Evolutionary conservation across 2,329 filamentous ascomycete genomes (phyloP), one percentile per base, ranked within the genome.

Genomic region (Aspergillus uvarum): DNA sequence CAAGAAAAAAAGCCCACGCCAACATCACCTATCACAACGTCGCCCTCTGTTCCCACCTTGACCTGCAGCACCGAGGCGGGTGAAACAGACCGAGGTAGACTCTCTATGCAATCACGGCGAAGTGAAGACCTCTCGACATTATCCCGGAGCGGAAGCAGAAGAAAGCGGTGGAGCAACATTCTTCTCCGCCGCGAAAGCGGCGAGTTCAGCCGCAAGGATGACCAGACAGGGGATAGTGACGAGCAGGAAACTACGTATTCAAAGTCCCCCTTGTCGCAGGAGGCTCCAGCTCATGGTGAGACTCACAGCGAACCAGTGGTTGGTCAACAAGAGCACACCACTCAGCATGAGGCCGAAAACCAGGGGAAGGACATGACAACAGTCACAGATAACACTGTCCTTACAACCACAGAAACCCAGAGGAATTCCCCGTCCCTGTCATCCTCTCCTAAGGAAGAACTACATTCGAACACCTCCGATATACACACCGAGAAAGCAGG

Each of bases 101-200:
- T 58, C n/a, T 73, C 73, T 2, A 61, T 71, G 56, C 70, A 70
- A 32, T 61, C 62, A 16, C 62, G 65, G 6, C 59, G 65, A 24
- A 74, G 68, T 44, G 72, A 75, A 58, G 70, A 71, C 24, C 64
- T 64, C 4, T 60, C 62, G 1, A 67, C 66, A 38, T 61, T 74
- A 5, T 68, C 68, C 5, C 72, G 73, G 32, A 75, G 72, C 51
- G 63, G 65, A 21, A 76, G 73, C 51, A 66, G 71, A 53, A 69
- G 72, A 54, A 76, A 76, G 64, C 65, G 74, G 62, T 76, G 72
- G 72, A 77, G 75, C 54, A 76, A 73, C 59, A 69, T 76, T 11
- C 58, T 77, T 19, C 64, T 73, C 21, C 68, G 68, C 47, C 69
- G 72, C 8, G 73, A 76, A 11, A 74, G 73, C 24, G 66, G 69